Evolutionary conservation across 345 rosid species (phyloP), one percentile per base, ranked within the genome.

Genomic region (Gossypium arboreum): DNA sequence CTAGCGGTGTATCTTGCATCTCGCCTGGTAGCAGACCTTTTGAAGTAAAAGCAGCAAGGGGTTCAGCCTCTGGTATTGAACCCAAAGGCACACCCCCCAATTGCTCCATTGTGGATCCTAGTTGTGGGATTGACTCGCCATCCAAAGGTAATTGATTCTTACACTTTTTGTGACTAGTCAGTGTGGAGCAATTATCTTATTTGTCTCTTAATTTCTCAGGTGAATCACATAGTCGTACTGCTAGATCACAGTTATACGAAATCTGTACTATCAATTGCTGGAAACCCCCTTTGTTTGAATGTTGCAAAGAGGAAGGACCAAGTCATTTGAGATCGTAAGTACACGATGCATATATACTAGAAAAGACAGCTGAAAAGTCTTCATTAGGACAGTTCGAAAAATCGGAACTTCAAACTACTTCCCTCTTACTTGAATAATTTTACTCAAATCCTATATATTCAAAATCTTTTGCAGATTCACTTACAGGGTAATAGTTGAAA

Each of bases 251-350:
- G 73, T 76, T 94, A 77, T 76, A 39, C 54, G 97, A 94, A 85
- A 81, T 84, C 52, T 94, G 97, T 64, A 83, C 83, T 54, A 90
- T 79, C 76, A 87, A 89, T 78, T 84, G 79, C 82, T 94, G 94
- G 97, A 87, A 88, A 63, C 78, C 87, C 43, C 98, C 98, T 1
- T 17, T 43, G 43, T 92, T 90, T 43, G 89, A 84, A 68, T 92
- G 98, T 70, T 89, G 88, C 68, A 72, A 81, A 45, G 94, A 88
- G 81, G 89, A 87, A 83, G 97, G 98, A 77, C 89, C 84, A 57
- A 78, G 90, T 81, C 98, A 94, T 84, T 76, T 81, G 80, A 92
- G 83, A 81, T 27, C 41, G 98, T 94, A 85, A 88, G 94, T 84
- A 48, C 58, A 63, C 68, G 50, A 61, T 27, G 47, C 54, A 24